Base-by-base conservation (phyloP, 352 stramenopile genomes). In the Phytophthora rubi region DNA sequence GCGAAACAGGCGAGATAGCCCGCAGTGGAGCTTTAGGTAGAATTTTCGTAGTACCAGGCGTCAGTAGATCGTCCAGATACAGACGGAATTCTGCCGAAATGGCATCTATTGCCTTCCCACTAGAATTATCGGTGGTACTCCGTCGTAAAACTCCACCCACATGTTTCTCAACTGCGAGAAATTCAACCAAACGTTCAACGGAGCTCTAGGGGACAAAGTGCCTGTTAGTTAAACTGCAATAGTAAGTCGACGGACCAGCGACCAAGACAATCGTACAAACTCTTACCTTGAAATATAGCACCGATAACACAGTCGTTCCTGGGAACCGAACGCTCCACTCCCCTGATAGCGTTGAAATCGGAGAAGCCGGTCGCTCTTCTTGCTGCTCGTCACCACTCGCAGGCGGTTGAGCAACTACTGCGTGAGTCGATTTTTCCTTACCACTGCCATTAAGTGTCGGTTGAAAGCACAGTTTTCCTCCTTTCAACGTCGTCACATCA, bases 271-370 rank as follows among this genome's bases (percentile, higher is more conserved):
- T 13, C 15, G 9, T 13, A 10, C 35, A 16, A 23, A 54, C 6
- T n/a, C 44, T 21, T 60, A 85, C 80, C 78, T 87, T 87, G 10
- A 83, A 65, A 54, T 77, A 88, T 10, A 90, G 60, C 42, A 76
- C 68, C n/a, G 73, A 62, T 42, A 76, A 33, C 3, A 64, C 16
- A 5, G 55, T 16, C 3, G 55, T 58, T 23, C 65, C 32, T 16
- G 82, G 72, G 51, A 90, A 90, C 44, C 26, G 54, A 21, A 92
- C 68, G n/a, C 56, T 74, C 84, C 84, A 92, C 28, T 67, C 65
- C 3, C 84, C 84, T 13, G 72, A 76, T 21, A 77, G 8, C 13
- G 54, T 62, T 23, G 67, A 68, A 57, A 68, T 57, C 2, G 53
- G 30, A 2, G 51, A 54, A 32, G 59, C 16, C 37, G 39, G 23